A percentile compares a stretch with the other conserved stretches of the same genome.
Evolutionary conservation across 805 yeast genomes (phyloP).

Genomic region (Vanderwaltozyma tropicalis): DNA sequence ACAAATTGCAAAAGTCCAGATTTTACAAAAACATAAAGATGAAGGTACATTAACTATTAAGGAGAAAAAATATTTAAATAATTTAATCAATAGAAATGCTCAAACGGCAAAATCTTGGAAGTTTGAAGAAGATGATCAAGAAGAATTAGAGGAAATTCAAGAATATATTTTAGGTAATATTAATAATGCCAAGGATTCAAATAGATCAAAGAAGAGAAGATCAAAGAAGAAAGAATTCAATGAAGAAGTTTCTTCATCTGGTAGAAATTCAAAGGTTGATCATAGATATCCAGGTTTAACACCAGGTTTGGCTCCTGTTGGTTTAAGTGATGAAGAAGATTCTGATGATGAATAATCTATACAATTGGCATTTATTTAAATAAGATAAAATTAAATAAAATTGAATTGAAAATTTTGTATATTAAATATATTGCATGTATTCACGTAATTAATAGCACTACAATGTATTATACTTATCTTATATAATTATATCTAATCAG

Average conservation of each 20-base stretch:
- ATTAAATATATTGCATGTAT: no score
- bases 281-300: conserved; percentile 52
- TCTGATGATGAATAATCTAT: conserved; percentile 26
- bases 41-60: conserved; percentile 25
- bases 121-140: conserved; percentile 26
- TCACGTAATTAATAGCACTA: no score
- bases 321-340: conserved; percentile 44
- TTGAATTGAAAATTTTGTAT: no score
- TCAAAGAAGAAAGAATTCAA: conserved; percentile 23
- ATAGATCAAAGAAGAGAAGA: conserved; percentile 26
- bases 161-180: conserved; percentile 35
- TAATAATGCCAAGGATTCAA: conserved; percentile 27
- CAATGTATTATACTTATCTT: no score
- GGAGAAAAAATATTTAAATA: conserved; percentile 30
- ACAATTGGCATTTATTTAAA: no score
- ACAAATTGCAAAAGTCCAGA: conserved; percentile 26
- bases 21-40: conserved; percentile 27
- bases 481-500: neutral
- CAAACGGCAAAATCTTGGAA: conserved; percentile 34
- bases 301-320: conserved; percentile 82
- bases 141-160: conserved; percentile 37
- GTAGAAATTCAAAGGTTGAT: conserved; percentile 5
- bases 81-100: conserved; percentile 30
- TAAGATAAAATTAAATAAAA: no score
- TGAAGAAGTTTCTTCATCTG: conserved; percentile 8